phyloP scores from a whole-genome alignment of 306 rosid species.

The Malus asiatica region DNA sequence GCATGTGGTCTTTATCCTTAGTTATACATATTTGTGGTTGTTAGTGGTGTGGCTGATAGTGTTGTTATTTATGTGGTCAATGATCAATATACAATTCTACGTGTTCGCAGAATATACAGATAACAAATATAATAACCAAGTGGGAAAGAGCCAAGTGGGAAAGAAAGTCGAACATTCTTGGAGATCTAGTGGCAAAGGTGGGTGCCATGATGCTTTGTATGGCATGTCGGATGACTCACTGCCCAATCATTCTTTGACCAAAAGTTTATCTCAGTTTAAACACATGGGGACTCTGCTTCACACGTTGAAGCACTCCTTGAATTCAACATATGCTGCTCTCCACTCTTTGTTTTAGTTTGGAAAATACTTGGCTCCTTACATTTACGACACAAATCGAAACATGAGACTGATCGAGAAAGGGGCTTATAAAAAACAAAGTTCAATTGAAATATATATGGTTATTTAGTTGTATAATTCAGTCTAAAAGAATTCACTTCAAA shows the following conservation, averaged over 20 bases:
- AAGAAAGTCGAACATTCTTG: constrained; percentile 3
- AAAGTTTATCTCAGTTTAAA: background rate
- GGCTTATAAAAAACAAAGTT: no score
- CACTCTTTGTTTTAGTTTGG: background rate
- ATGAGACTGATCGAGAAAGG: no score
- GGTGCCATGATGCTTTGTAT: constrained; percentile 4
- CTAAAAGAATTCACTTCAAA: no score
- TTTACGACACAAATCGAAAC: no score
- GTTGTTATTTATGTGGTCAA: background rate
- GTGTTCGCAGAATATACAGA: background rate
- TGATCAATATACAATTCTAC: background rate
- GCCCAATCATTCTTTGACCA: background rate
- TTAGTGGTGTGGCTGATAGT: background rate
- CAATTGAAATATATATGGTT: background rate
- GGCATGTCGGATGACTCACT: constrained; percentile 9
- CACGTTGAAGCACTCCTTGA: constrained; percentile 2
- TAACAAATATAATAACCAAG: background rate
- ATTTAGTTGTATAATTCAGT: no score
- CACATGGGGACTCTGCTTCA: background rate
- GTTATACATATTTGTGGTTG: background rate
- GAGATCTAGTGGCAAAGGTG: background rate
- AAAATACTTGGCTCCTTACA: no score
- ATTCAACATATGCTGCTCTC: background rate
- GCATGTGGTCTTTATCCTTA: background rate
- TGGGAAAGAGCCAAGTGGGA: background rate